These are phyloP conservation scores for Alternaria burnsii DNA, from an alignment of 2,329 filamentous ascomycete species.

Conservation along the genomic window DNA sequence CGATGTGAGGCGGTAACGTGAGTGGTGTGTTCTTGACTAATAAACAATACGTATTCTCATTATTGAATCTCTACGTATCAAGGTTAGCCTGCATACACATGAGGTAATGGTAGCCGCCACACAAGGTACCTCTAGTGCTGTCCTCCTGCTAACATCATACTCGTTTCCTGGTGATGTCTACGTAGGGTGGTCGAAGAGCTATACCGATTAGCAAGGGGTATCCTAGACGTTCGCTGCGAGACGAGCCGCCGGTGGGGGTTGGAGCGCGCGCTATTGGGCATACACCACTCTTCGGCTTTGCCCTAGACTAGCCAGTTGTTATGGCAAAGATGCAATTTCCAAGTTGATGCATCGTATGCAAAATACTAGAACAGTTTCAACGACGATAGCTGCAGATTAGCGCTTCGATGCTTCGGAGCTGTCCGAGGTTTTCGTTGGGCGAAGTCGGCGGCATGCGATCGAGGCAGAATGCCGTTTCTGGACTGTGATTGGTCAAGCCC, in stretches of 20 bases:
- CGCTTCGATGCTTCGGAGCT: constrained; percentile 21
- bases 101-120: neutral
- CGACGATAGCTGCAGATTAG: constrained; percentile 18
- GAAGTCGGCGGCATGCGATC: constrained; percentile 38
- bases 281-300: neutral
- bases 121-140: neutral
- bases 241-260: constrained; percentile 25
- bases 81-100: neutral
- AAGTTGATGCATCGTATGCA: neutral
- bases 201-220: constrained; percentile 7
- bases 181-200: neutral
- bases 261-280: constrained; percentile 14
- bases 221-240: constrained; percentile 24
- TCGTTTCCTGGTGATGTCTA: neutral
- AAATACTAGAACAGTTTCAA: constrained; percentile 2
- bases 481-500: constrained; percentile 34
- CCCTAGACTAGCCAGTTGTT: neutral
- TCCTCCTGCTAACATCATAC: neutral
- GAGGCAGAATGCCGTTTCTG: constrained; percentile 30
- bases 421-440: constrained; percentile 33
- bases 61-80: neutral
- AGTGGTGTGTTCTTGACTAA: neutral
- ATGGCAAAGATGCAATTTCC: neutral
- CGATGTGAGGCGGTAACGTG: neutral
- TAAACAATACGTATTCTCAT: neutral